Base-by-base conservation (phyloP, 2,329 filamentous ascomycete species). In the Sporothrix brasiliensis region DNA sequence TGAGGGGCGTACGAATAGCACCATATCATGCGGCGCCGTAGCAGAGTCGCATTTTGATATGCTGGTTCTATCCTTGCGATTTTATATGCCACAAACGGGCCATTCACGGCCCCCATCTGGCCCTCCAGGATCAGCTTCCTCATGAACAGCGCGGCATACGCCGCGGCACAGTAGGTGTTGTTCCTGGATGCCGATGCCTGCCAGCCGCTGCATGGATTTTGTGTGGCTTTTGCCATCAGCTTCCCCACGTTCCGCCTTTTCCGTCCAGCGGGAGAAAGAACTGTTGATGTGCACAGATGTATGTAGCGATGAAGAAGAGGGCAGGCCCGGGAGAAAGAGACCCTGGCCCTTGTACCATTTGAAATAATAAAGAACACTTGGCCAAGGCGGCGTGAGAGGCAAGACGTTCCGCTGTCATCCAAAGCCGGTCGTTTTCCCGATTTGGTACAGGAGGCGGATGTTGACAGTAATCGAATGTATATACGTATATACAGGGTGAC, bases 261-360 rank as follows among this genome's bases (percentile, higher is more conserved):
- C 56, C 30, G 56, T 41, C 21, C 19, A 11, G 16, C 5, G 56
- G 56, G 56, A 34, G 56, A 34, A 21, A 41, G 30, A 39, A 19
- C 56, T 60, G 56, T 24, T 60, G 56, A 30, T 41, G 56, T 41
- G 56, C 56, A 60, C 56, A 60, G 56, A 60, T 60, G 34, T 30
- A 60, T 60, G 56, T 30, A 19, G 56, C 3, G 13, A 60, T 4
- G 54, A 11, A 16, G 6, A 13, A 10, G 56, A 24, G 1, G 30
- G 30, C 16, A 6, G 13, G n/a, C 34, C 41, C 30, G 34, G 56
- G 56, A 39, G 4, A 30, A 58, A 39, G 30, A 30, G 54, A 21
- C 11, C 21, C 7, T 41, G 2, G 11, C 4, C 19, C 56, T 21
- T 60, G 14, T n/a, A 11, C 9, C 7, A 10, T 3, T 60, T 41